These are phyloP conservation scores for Rhododendron molle DNA, from an alignment of 148 eudicot species.

Conservation along the genomic window DNA sequence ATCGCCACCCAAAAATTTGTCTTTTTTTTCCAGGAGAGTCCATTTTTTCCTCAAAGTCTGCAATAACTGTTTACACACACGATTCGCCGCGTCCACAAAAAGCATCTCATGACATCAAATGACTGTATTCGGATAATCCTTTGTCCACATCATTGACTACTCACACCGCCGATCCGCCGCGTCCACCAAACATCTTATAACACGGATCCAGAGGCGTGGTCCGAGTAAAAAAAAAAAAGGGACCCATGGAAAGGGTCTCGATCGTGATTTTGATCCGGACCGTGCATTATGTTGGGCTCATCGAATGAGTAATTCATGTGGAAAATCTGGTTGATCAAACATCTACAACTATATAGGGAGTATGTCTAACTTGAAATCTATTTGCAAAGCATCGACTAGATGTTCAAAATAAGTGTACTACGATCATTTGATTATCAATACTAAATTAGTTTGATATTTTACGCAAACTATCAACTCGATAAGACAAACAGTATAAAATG, in stretches of 20 bases:
- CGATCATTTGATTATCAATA: background rate
- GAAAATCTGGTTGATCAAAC: background rate
- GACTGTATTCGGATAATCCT: background rate
- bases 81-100: background rate
- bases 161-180: background rate
- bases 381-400: background rate
- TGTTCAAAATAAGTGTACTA: background rate
- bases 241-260: background rate
- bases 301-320: too few species aligned
- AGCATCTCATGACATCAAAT: background rate
- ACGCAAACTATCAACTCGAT: background rate
- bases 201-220: background rate
- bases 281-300: background rate
- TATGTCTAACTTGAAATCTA: background rate
- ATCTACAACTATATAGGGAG: background rate
- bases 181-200: background rate
- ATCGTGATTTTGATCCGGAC: background rate
- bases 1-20: too few species aligned
- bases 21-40: too few species aligned
- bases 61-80: background rate
- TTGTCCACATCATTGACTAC: background rate
- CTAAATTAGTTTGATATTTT: background rate
- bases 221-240: background rate
- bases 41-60: background rate
- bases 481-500: background rate